phyloP scores from a whole-genome alignment of 148 eudicot genomes.

The Camellia sinensis region DNA sequence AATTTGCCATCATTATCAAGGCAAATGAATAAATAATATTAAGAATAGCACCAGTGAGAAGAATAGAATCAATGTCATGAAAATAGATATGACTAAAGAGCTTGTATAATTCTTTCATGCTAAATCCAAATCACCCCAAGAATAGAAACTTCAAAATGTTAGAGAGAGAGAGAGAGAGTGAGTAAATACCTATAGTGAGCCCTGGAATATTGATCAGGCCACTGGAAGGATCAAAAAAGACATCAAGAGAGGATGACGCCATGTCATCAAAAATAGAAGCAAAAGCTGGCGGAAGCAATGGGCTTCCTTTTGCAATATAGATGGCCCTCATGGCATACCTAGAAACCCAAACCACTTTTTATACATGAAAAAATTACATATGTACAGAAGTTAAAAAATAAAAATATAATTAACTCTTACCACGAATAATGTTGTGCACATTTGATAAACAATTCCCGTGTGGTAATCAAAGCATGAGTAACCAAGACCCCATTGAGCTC shows the following conservation, averaged over 20 bases:
- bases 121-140: not conserved
- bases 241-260: conserved; percentile 96
- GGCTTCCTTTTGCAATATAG: conserved; percentile 97
- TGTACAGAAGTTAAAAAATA: not conserved
- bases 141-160: not conserved
- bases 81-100: not conserved
- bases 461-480: conserved; percentile 90
- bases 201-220: conserved; percentile 79
- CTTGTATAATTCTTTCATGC: not conserved
- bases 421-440: conserved; percentile 98
- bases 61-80: not conserved
- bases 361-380: conserved; percentile 9
- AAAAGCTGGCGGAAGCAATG: conserved; percentile 90
- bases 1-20: not conserved
- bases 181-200: conserved; percentile 68
- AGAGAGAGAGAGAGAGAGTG: not conserved
- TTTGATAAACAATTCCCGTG: conserved; percentile 72
- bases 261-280: conserved; percentile 94
- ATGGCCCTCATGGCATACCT: conserved; percentile 99
- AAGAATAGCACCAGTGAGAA: not conserved
- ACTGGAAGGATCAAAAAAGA: conserved; percentile 94
- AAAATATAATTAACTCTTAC: conserved; percentile 34
- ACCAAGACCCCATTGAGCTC: conserved; percentile 96
- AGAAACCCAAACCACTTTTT: conserved; percentile 7
- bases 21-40: not conserved